Conservation (phyloP, 306 rosid species). For the Neltuma alba region DNA sequence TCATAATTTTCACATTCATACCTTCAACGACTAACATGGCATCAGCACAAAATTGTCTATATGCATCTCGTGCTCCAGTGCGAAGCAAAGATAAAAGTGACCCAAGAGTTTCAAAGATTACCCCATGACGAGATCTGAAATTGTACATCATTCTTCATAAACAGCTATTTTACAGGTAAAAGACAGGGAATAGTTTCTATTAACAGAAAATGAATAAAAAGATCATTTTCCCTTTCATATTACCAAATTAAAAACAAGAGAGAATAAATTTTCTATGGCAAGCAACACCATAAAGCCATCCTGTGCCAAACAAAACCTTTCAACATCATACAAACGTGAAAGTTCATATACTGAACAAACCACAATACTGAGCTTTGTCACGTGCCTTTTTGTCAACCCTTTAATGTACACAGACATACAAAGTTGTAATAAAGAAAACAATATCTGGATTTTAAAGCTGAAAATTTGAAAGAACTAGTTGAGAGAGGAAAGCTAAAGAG, state of each 20-base stretch:
- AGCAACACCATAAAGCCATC: background rate
- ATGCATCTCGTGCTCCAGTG: conserved; percentile 66
- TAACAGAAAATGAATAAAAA: conserved; percentile 1
- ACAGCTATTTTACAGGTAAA: background rate
- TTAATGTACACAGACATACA: background rate
- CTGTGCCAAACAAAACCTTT: background rate
- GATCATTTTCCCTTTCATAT: background rate
- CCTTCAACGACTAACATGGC: conserved; percentile 77
- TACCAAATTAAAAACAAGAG: background rate
- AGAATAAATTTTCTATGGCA: background rate
- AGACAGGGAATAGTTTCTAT: background rate
- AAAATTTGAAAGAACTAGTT: background rate
- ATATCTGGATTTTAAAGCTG: background rate
- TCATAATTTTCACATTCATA: conserved; percentile 19
- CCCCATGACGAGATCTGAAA: conserved; percentile 72
- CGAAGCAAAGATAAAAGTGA: conserved; percentile 84
- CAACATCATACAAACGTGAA: background rate
- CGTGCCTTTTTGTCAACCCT: background rate
- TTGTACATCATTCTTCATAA: conserved; percentile 4
- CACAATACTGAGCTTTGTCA: background rate
- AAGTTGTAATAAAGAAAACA: background rate
- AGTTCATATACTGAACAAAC: background rate
- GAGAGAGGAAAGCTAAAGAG: background rate
- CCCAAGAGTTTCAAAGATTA: conserved; percentile 72
- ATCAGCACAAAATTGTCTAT: conserved; percentile 70